Evolutionary conservation across 441 rosid species (phyloP).

Genomic region (Pelargonium australe): DNA sequence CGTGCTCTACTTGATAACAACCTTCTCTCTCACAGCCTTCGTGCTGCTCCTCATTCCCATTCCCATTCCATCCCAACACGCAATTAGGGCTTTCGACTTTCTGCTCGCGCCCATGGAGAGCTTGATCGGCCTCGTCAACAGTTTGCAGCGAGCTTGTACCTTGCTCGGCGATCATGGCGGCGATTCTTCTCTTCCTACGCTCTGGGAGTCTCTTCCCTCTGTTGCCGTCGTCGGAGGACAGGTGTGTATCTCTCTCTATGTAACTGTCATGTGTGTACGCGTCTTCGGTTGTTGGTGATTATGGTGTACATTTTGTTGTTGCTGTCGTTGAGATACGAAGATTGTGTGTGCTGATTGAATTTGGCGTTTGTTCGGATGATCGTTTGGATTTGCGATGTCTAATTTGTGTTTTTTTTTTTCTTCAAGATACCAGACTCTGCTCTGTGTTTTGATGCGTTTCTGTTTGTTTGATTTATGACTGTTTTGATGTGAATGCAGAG

Average conservation of each 20-base stretch:
- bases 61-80: neutral
- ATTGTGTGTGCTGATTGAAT: no score
- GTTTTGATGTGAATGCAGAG: conserved; percentile 38
- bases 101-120: conserved; percentile 87
- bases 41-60: neutral
- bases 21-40: no score
- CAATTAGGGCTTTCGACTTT: neutral
- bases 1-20: neutral
- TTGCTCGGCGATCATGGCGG: conserved; percentile 95
- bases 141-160: conserved; percentile 93
- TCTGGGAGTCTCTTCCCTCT: conserved; percentile 97
- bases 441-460: neutral
- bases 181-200: conserved; percentile 61
- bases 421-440: neutral
- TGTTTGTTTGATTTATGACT: conserved; percentile 1
- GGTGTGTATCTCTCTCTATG: conserved; percentile 30
- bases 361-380: no score
- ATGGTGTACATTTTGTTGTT: no score
- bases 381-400: neutral
- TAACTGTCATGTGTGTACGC: neutral
- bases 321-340: no score
- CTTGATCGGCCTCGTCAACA: conserved; percentile 84
- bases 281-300: no score
- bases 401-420: neutral
- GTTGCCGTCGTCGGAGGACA: conserved; percentile 99